Conservation (phyloP, 306 rosid genomes). For the Aeschynomene evenia region DNA sequence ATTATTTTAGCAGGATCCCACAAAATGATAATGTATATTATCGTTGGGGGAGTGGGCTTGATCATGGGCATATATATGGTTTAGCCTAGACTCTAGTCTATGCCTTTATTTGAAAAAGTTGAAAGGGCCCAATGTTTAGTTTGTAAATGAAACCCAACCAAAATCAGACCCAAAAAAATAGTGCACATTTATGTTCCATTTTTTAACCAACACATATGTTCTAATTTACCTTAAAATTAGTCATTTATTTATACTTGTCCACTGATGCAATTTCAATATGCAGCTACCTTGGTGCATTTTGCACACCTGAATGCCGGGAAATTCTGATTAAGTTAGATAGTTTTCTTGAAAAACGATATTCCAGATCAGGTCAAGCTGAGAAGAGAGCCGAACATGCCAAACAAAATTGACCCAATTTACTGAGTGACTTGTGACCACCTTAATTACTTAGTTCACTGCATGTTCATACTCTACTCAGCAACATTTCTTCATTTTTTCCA, state of each 20-base stretch:
- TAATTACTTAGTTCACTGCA: background rate
- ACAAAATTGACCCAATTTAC: background rate
- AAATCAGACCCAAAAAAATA: too few relatives aligned
- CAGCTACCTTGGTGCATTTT: slow-evolving; percentile 19
- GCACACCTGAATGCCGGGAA: slow-evolving; percentile 10
- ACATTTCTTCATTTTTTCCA: background rate
- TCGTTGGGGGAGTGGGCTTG: background rate
- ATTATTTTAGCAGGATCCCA: background rate
- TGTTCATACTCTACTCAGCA: background rate
- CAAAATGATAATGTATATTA: background rate
- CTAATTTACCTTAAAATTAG: background rate
- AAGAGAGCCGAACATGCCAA: background rate
- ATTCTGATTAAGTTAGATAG: background rate
- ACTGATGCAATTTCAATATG: background rate
- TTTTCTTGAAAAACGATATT: background rate
- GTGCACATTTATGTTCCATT: background rate
- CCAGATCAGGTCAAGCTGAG: background rate
- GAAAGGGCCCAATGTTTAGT: background rate
- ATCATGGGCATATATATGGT: background rate
- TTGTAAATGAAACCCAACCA: background rate
- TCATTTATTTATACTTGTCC: background rate
- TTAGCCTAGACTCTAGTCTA: background rate
- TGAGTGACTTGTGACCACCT: background rate
- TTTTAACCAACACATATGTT: background rate
- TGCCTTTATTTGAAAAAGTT: background rate